Percentiles rank a stretch among this genome's conserved stretches.
Evolutionary conservation across 139 green algal species (phyloP).

Genomic region (Chlamydomonas incerta): DNA sequence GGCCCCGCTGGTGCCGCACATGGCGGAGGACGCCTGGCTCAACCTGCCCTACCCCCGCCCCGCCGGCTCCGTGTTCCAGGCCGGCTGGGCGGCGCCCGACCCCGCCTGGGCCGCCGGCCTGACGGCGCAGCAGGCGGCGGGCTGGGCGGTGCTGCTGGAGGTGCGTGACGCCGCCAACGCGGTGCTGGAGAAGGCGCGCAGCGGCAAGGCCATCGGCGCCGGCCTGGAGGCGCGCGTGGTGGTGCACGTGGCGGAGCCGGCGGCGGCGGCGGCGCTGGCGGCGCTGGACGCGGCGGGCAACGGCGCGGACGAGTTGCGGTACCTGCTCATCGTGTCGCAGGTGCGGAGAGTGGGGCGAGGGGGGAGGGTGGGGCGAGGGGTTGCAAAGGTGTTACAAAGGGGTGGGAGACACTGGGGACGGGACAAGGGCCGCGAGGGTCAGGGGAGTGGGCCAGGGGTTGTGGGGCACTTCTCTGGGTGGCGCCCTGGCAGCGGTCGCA

Average conservation of each 20-base stretch:
- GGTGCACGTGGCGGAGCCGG: slow-evolving; percentile 75
- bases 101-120: slow-evolving; percentile 59
- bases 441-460: no score
- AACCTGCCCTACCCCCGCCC: slow-evolving; percentile 68
- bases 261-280: slow-evolving; percentile 57
- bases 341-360: neutral
- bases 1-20: slow-evolving; percentile 92
- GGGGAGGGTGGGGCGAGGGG: neutral
- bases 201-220: slow-evolving; percentile 38
- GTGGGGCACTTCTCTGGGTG: no score
- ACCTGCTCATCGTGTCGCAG: slow-evolving; percentile 85
- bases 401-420: no score
- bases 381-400: no score
- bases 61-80: slow-evolving; percentile 79
- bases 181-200: slow-evolving; percentile 78
- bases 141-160: slow-evolving; percentile 65
- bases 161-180: slow-evolving; percentile 82
- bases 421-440: no score
- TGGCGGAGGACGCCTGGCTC: slow-evolving; percentile 97
- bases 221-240: slow-evolving; percentile 57
- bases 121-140: slow-evolving; percentile 35
- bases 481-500: no score
- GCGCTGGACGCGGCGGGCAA: slow-evolving; percentile 72
- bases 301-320: slow-evolving; percentile 84
- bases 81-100: slow-evolving; percentile 66